Base-by-base conservation (phyloP, 768 basidiomycete species). In the Termitomyces sp. region DNA sequence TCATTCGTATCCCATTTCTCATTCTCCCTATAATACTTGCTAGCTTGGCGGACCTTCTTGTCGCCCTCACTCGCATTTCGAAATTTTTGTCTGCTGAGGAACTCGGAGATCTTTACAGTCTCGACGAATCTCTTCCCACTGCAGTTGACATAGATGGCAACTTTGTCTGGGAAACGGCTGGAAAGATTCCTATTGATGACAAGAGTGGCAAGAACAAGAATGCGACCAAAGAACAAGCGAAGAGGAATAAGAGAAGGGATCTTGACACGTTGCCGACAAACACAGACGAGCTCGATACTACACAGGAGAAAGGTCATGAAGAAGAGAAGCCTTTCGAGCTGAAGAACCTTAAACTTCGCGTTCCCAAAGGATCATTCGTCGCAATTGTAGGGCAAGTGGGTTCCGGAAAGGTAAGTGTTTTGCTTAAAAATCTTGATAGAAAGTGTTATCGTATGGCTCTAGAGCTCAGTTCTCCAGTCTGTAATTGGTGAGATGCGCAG, bases 331-430 rank as follows among this genome's bases (percentile, higher is more conserved):
- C 83, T 0, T 87, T 86, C 59, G 71, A 75, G 53, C 65, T 87
- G 48, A 73, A 69, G 41, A 68, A 76, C 58, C 65, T 87, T 53
- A 73, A 77, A 53, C 59, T 86, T 34, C 62, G 65, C 44, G 66
- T 85, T 40, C 75, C 75, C 2, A 75, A 70, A 57, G 88, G 89
- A 14, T 73, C 85, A 32, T 82, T 90, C 32, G 76, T 89, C 7
- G 86, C 83, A 1, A 82, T 91, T 27, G 85, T 91, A n/a, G 90
- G 90, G 16, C 77, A 80, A 10, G 85, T 91, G 32, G 89, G 89
- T 0, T 83, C 82, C 41, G 90, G 90, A 29, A 91, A 91, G 73
- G 80, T 83, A 37, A 5, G 66, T 21, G 40, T 12, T 53, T 32
- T 45, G 17, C 45, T 27, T n/a, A 35, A 31, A 27, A n/a, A 41